phyloP scores from a whole-genome alignment of 176 grass and related monocot species.

The Rhipidocladum racemiflorum region DNA sequence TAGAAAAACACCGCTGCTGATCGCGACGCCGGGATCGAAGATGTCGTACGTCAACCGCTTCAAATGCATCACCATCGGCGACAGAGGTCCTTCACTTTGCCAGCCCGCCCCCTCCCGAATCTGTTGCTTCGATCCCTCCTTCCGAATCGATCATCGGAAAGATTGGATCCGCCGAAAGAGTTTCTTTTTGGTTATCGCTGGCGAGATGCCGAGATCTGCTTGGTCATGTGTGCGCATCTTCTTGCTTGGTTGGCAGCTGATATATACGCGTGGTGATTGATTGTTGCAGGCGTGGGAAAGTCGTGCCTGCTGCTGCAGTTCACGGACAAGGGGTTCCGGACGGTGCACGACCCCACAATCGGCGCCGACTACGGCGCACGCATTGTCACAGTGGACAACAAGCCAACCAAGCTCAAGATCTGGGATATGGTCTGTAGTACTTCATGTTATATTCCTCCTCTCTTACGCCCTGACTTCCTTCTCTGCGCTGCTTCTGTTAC shows the following conservation, averaged over 20 bases:
- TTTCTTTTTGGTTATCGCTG: too few species aligned
- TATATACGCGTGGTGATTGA: too few species aligned
- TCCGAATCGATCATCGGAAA: background rate
- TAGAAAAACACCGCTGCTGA: too few species aligned
- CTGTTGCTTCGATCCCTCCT: background rate
- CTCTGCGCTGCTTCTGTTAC: too few species aligned
- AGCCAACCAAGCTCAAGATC: too few species aligned
- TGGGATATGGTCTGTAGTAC: too few species aligned
- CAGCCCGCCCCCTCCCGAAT: background rate
- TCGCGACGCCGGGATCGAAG: background rate
- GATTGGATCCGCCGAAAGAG: constrained; percentile 25
- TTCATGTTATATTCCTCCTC: too few species aligned
- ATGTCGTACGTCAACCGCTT: constrained; percentile 98
- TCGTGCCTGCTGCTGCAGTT: constrained; percentile 85
- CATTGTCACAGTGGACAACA: too few species aligned
- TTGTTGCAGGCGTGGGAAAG: constrained; percentile 76
- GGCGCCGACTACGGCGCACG: constrained; percentile 75
- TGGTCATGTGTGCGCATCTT: too few species aligned
- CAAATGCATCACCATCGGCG: constrained; percentile 99
- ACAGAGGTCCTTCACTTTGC: constrained; percentile 56
- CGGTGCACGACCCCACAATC: constrained; percentile 81
- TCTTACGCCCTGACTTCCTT: too few species aligned
- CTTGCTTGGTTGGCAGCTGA: too few species aligned
- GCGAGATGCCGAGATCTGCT: too few species aligned
- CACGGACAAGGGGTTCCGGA: constrained; percentile 82